Evolutionary conservation across 169 alveolate genomes (phyloP).

Genomic region (Toxoplasma gondii): DNA sequence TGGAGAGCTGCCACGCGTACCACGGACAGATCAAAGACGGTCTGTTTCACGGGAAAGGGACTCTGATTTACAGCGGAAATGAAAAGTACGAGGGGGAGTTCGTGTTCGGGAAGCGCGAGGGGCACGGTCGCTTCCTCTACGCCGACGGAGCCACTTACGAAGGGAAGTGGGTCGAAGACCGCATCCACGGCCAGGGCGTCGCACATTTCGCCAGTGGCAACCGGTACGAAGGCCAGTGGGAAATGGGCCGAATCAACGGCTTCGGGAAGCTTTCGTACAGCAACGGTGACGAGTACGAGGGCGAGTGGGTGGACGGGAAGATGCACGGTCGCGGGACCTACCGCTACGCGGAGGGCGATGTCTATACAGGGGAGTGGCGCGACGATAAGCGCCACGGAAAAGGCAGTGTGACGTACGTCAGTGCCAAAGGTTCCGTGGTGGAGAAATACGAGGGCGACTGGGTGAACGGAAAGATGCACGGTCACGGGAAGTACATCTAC

Average conservation of each 20-base stretch:
- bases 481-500: slow-evolving; percentile 91
- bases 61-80: slow-evolving; percentile 86
- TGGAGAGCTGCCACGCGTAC: slow-evolving; percentile 85
- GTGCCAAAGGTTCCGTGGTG: slow-evolving; percentile 67
- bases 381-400: slow-evolving; percentile 94
- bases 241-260: slow-evolving; percentile 92
- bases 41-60: slow-evolving; percentile 91
- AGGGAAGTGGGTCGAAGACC: slow-evolving; percentile 95
- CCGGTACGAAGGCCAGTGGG: slow-evolving; percentile 91
- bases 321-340: slow-evolving; percentile 95
- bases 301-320: slow-evolving; percentile 95
- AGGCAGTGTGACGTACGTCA: slow-evolving; percentile 90
- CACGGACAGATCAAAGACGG: slow-evolving; percentile 93
- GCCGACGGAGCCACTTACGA: slow-evolving; percentile 95
- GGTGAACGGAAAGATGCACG: slow-evolving; percentile 94
- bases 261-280: slow-evolving; percentile 89
- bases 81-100: slow-evolving; percentile 96
- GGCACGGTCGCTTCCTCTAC: slow-evolving; percentile 91
- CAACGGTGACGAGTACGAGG: slow-evolving; percentile 95
- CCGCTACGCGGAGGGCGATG: slow-evolving; percentile 93
- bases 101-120: slow-evolving; percentile 94
- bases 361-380: slow-evolving; percentile 94
- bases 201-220: slow-evolving; percentile 92
- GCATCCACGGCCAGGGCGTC: slow-evolving; percentile 92
- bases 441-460: slow-evolving; percentile 94